Conservation (phyloP, 768 basidiomycete species). For the Macrolepiota albuminosa region DNA sequence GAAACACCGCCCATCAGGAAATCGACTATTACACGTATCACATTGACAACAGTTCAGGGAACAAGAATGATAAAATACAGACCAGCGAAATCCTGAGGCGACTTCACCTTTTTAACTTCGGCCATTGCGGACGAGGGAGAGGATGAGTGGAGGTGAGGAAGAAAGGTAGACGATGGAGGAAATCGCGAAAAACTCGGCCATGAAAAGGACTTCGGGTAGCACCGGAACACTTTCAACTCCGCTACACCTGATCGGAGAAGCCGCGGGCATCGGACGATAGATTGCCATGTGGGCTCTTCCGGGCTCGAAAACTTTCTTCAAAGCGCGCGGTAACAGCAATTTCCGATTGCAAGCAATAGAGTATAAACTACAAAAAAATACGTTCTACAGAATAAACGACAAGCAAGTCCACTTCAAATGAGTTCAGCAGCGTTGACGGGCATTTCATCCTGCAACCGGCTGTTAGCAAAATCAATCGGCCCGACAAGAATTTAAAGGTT, state of each 20-base stretch:
- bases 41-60: slow-evolving; percentile 13
- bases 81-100: slow-evolving; percentile 89
- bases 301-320: neutral
- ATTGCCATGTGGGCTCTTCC: neutral
- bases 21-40: slow-evolving; percentile 53
- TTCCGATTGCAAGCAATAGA: slow-evolving; percentile 5
- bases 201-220: slow-evolving; percentile 44
- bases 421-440: slow-evolving; percentile 97
- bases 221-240: slow-evolving; percentile 45
- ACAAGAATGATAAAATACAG: slow-evolving; percentile 21
- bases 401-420: slow-evolving; percentile 48
- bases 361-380: slow-evolving; percentile 17
- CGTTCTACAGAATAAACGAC: slow-evolving; percentile 11
- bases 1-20: slow-evolving; percentile 98
- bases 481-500: slow-evolving; percentile 22
- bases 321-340: neutral
- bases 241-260: slow-evolving; percentile 24
- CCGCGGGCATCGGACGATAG: slow-evolving; percentile 8
- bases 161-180: slow-evolving; percentile 34
- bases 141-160: slow-evolving; percentile 51
- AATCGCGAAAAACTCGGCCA: slow-evolving; percentile 42
- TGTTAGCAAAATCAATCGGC: slow-evolving; percentile 16
- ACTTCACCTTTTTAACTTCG: slow-evolving; percentile 80
- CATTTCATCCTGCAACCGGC: slow-evolving; percentile 82
- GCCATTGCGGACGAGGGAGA: slow-evolving; percentile 64